Evolutionary conservation across 805 yeast species (phyloP), one percentile per base, ranked within the genome.

Genomic region (Clavispora carvajalis): DNA sequence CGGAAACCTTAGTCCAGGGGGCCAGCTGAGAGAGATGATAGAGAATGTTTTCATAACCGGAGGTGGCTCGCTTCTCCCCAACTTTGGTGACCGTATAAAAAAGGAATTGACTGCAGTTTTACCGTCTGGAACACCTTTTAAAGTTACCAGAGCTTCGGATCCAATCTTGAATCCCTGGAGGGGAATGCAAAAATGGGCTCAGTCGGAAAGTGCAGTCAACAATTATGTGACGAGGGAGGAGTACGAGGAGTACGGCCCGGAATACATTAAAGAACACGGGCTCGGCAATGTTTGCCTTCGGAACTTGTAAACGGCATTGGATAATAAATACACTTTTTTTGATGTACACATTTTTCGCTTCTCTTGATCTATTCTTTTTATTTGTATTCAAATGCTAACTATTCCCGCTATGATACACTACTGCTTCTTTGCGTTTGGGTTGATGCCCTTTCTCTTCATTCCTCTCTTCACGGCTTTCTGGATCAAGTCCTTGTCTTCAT

Each of bases 171-270:
- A 91, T 60, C 78, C 97, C 1, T 93, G 99, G 98, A 81, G 71
- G 53, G 99, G 99, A 22, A 89, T 93, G 95, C 80, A 86, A 10
- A 74, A 76, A 53, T 86, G 95, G 85, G 68, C 90, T 5, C 52
- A 53, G 3, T 69, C 74, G 17, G 71, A 62, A 1, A 77, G 71
- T 13, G 70, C 74, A 28, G 52, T 67, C 21, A 50, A 63, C 2
- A 65, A 77, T 8, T 78, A 72, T 43, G 68, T 91, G 18, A 74
- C 93, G 0, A 77, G 73, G 48, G 62, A 72, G 40, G 95, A 90
- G 47, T 93, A 88, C 55, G 83, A 82, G 34, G 99, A 93, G 60
- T 77, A 75, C 70, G 99, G 99, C 0, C 71, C 86, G 0, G 96
- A 87, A 40, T 91, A 89, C 57, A 79, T 90, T 36, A 86, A 84